Percentiles rank a stretch among this genome's conserved stretches.
These are phyloP conservation scores for Eragrostis nindensis DNA, from an alignment of 176 grass and related monocot genomes.

Conservation along the genomic window DNA sequence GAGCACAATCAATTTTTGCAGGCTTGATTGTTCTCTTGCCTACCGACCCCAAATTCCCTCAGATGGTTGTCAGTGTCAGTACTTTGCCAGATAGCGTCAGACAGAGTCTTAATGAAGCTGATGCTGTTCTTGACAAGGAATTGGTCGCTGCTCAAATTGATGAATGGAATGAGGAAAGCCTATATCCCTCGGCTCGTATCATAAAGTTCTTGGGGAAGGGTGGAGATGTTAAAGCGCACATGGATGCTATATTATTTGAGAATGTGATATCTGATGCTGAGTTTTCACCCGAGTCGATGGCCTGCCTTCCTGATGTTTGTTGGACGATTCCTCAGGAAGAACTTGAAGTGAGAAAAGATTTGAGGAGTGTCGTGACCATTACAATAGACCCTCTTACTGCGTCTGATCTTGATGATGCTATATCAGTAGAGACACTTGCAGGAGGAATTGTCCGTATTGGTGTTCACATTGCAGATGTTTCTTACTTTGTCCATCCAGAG, in stretches of 20 bases:
- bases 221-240: slow-evolving; percentile 78
- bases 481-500: slow-evolving; percentile 85
- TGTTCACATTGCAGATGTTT: slow-evolving; percentile 95
- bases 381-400: slow-evolving; percentile 91
- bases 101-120: slow-evolving; percentile 64
- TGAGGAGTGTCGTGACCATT: slow-evolving; percentile 71
- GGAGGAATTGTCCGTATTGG: slow-evolving; percentile 75
- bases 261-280: slow-evolving; percentile 64
- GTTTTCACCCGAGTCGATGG: slow-evolving; percentile 63
- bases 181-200: slow-evolving; percentile 63
- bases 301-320: slow-evolving; percentile 61
- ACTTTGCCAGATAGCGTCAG: slow-evolving; percentile 64
- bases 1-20: slow-evolving; percentile 31
- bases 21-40: slow-evolving; percentile 60
- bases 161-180: slow-evolving; percentile 82
- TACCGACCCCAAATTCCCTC: slow-evolving; percentile 79
- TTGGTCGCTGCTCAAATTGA: slow-evolving; percentile 80
- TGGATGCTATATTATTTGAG: slow-evolving; percentile 91
- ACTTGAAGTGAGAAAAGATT: slow-evolving; percentile 71
- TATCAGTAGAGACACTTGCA: slow-evolving; percentile 74
- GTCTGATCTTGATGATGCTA: slow-evolving; percentile 85
- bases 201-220: slow-evolving; percentile 71
- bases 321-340: slow-evolving; percentile 82
- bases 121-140: slow-evolving; percentile 59
- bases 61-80: slow-evolving; percentile 63